A percentile compares a stretch with the other conserved stretches of the same genome.
These are phyloP conservation scores for Mortierella sp. DNA, from an alignment of 371 early-diverging fungal species.

Conservation along the genomic window DNA sequence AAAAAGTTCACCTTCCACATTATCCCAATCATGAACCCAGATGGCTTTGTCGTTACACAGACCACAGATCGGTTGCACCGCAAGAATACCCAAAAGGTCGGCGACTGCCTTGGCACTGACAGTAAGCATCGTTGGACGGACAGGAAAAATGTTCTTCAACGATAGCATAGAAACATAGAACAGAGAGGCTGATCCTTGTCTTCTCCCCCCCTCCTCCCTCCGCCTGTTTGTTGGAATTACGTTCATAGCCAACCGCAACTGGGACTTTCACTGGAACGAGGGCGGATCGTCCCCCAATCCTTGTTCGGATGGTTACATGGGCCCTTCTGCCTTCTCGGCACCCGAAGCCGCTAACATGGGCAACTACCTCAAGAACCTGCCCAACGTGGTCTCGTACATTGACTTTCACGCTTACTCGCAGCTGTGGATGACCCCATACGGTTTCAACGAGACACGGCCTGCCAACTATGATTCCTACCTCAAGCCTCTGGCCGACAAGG, in stretches of 20 bases:
- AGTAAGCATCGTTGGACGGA: conserved; percentile 18
- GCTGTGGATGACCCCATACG: conserved; percentile 44
- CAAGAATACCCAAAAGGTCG: conserved; percentile 60
- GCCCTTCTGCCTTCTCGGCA: conserved; percentile 60
- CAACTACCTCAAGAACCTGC: conserved; percentile 54
- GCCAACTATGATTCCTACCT: conserved; percentile 32
- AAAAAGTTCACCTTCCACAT: conserved; percentile 46
- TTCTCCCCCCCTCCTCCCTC: too few species aligned
- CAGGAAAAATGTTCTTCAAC: too few species aligned
- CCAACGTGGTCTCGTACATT: conserved; percentile 53
- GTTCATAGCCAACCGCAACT: conserved; percentile 61
- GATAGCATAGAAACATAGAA: too few species aligned
- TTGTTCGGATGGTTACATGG: conserved; percentile 65
- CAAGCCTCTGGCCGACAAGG: conserved; percentile 28
- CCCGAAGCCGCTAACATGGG: conserved; percentile 62
- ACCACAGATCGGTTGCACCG: conserved; percentile 63
- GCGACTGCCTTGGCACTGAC: conserved; percentile 44
- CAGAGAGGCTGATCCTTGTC: neutral
- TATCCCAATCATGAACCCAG: conserved; percentile 67
- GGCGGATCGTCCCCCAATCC: conserved; percentile 64
- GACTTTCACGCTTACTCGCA: conserved; percentile 51
- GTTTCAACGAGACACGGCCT: conserved; percentile 33
- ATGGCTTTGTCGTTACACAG: conserved; percentile 67
- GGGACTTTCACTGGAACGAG: conserved; percentile 60
- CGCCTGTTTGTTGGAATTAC: too few species aligned